Conservation (phyloP, 169 alveolate species). For the Babesia ovata region DNA sequence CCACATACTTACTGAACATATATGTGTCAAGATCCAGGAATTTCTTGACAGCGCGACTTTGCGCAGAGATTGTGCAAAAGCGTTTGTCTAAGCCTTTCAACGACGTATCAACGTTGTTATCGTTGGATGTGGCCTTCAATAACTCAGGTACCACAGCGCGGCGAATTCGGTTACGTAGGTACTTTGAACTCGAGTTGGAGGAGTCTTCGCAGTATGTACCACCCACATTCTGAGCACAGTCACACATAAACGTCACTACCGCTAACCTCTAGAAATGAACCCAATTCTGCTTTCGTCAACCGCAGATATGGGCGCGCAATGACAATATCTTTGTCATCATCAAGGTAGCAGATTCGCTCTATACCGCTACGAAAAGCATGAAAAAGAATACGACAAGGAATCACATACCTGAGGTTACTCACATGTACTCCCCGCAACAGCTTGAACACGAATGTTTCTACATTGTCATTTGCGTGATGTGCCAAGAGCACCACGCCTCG, state of each 20-base stretch:
- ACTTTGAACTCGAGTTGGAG: slow-evolving; percentile 21
- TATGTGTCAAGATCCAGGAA: slow-evolving; percentile 28
- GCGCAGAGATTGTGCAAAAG: slow-evolving; percentile 21
- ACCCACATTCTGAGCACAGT: slow-evolving; percentile 18
- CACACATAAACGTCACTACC: no score
- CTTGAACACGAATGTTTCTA: slow-evolving; percentile 58
- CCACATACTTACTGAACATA: slow-evolving; percentile 52
- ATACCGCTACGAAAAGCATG: slow-evolving; percentile 35
- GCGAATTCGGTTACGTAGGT: slow-evolving; percentile 49
- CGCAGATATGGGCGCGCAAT: slow-evolving; percentile 51
- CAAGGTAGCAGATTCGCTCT: slow-evolving; percentile 36
- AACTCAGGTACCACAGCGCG: slow-evolving; percentile 40
- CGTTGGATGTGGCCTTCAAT: slow-evolving; percentile 8
- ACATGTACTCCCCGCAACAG: slow-evolving; percentile 54
- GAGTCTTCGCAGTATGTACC: slow-evolving; percentile 53
- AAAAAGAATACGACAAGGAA: no score
- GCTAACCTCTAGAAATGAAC: slow-evolving; percentile 44
- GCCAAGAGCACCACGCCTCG: slow-evolving; percentile 55
- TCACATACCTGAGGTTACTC: slow-evolving; percentile 40
- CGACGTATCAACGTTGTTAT: background rate
- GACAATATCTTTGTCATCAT: slow-evolving; percentile 28
- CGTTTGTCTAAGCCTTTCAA: slow-evolving; percentile 17
- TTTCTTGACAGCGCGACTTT: slow-evolving; percentile 10
- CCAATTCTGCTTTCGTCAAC: slow-evolving; percentile 20
- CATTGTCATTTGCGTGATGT: slow-evolving; percentile 52